Conservation (phyloP, 495 filamentous ascomycete genomes). For the Amorphotheca resinae region DNA sequence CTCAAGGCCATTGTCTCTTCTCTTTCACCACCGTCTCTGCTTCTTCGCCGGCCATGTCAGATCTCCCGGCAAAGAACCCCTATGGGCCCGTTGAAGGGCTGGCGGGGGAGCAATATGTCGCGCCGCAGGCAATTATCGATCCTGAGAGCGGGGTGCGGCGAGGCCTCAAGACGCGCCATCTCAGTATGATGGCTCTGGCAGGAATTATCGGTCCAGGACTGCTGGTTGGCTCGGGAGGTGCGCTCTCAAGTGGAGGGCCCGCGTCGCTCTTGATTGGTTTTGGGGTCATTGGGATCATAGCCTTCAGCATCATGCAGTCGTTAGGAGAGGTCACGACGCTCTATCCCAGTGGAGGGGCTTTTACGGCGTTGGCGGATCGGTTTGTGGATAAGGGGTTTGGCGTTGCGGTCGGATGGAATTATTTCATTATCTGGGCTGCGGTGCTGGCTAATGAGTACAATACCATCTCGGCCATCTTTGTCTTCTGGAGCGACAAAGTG, state of each 20-base stretch:
- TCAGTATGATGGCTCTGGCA: constrained; percentile 78
- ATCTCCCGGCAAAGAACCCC: too few relatives aligned
- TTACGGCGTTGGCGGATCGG: constrained; percentile 19
- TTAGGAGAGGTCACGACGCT: constrained; percentile 36
- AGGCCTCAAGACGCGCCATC: constrained; percentile 51
- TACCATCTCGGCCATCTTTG: too few relatives aligned
- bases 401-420: constrained; percentile 20
- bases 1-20: too few relatives aligned
- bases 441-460: background rate
- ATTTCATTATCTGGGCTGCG: background rate
- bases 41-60: too few relatives aligned
- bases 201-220: constrained; percentile 28
- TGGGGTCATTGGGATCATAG: constrained; percentile 49
- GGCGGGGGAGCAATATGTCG: too few relatives aligned
- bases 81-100: too few relatives aligned
- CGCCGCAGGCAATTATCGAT: too few relatives aligned
- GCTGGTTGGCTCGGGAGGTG: constrained; percentile 30
- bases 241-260: constrained; percentile 49
- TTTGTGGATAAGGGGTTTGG: constrained; percentile 21
- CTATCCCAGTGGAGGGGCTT: background rate
- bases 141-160: constrained; percentile 12
- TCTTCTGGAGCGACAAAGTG: background rate
- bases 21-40: too few relatives aligned
- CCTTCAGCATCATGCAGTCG: constrained; percentile 45
- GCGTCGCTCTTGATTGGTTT: constrained; percentile 57